These are phyloP conservation scores for Trametes hirsuta DNA, from an alignment of 1,284 basidiomycete genomes.

Conservation along the genomic window DNA sequence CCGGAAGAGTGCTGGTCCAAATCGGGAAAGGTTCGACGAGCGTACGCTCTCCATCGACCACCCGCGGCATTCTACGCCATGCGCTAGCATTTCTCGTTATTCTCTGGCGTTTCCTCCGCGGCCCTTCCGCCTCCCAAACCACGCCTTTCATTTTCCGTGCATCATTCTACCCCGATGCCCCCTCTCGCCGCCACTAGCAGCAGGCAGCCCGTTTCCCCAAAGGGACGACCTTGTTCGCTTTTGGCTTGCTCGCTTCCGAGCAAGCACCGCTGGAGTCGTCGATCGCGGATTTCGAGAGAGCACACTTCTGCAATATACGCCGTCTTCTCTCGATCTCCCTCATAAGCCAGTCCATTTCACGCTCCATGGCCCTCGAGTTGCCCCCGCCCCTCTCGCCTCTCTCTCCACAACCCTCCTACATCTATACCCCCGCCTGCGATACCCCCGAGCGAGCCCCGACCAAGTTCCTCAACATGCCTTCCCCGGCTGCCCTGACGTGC, in stretches of 20 bases:
- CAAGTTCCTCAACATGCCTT: slow-evolving; percentile 22
- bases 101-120: too few relatives aligned
- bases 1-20: too few relatives aligned
- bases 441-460: slow-evolving; percentile 16
- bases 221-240: neutral
- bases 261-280: slow-evolving; percentile 3
- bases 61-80: too few relatives aligned
- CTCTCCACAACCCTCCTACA: neutral
- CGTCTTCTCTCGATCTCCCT: slow-evolving; percentile 13
- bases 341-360: slow-evolving; percentile 6
- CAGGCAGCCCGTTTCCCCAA: neutral
- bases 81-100: too few relatives aligned
- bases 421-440: slow-evolving; percentile 13
- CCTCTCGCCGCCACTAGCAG: too few relatives aligned
- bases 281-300: slow-evolving; percentile 10
- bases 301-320: slow-evolving; percentile 2
- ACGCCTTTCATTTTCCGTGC: too few relatives aligned
- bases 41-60: too few relatives aligned
- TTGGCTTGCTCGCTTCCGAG: slow-evolving; percentile 11
- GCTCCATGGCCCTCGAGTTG: neutral
- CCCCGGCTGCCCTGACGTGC: slow-evolving; percentile 33
- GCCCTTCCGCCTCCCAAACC: too few relatives aligned
- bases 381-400: neutral
- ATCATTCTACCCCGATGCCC: too few relatives aligned
- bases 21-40: too few relatives aligned